Evolutionary conservation across 1,284 basidiomycete genomes (phyloP), one percentile per base, ranked within the genome.

Genomic region (Ceratobasidium theobromae): DNA sequence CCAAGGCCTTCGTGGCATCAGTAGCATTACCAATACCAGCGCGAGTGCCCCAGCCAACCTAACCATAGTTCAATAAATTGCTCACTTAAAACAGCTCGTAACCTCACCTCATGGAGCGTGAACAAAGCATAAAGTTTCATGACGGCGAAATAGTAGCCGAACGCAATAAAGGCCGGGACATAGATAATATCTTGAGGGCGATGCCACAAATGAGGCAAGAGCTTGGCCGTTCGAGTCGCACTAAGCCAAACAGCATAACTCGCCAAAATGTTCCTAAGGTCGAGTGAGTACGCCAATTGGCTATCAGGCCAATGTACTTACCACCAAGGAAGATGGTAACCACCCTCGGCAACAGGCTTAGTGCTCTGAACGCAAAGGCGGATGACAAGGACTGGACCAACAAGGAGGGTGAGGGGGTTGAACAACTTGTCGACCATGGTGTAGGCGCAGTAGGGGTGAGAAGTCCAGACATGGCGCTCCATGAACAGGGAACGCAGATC

Each of bases 401-500:
- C 84, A 28, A 95, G 84, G 23, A 95, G 82, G 0, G 93, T 95
- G 70, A 95, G 81, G 0, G 93, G 93, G 75, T 95, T 95, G 79
- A 95, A 87, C 54, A 95, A 82, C 74, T 95, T 95, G 80, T 95
- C 93, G 55, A 93, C 87, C 93, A 95, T 95, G 18, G 90, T 93
- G 77, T 91, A 95, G 1, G 91, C 89, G 49, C 94, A 90, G 75
- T 94, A 95, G 45, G 93, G 93, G 78, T 95, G 91, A 55, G 84
- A 77, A 0, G 89, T 91, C 92, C 93, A 95, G 66, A 95, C 82
- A 74, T 93, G 77, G 58, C 93, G 78, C 75, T 95, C 93, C 79
- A 84, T 95, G 76, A 95, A 95, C 68, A 95, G 79, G 70, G 88
- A 91, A 55, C 93, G 82, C 71, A 95, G 74, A 79, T 95, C 93